Percentiles rank a stretch among this genome's conserved stretches.
Evolutionary conservation across 305 asterid species (phyloP).

Genomic region (Plantago rigida): DNA sequence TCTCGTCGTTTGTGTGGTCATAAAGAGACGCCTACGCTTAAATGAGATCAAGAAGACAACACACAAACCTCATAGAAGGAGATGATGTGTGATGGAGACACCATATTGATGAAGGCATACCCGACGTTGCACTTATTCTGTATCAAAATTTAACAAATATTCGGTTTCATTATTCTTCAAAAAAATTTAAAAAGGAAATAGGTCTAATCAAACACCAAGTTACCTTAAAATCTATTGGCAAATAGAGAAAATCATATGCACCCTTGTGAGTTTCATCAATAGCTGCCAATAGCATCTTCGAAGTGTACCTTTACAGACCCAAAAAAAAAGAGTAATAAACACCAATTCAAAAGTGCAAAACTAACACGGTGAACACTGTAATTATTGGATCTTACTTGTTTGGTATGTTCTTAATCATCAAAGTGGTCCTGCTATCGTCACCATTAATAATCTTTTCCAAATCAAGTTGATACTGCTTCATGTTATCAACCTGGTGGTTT

Average conservation of each 20-base stretch:
- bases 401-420: conserved; percentile 90
- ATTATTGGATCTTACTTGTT: conserved; percentile 54
- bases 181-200: too few relatives aligned
- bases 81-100: conserved; percentile 67
- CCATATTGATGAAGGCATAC: conserved; percentile 90
- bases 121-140: conserved; percentile 99
- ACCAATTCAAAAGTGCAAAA: conserved; percentile 18
- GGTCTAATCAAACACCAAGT: conserved; percentile 14
- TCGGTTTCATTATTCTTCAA: too few relatives aligned
- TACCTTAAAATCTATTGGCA: conserved; percentile 98
- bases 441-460: conserved; percentile 64
- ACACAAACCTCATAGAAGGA: conserved; percentile 69
- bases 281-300: conserved; percentile 82
- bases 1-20: neutral
- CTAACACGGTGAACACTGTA: neutral
- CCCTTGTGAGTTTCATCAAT: conserved; percentile 86
- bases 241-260: conserved; percentile 81
- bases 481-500: conserved; percentile 57
- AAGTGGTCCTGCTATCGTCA: conserved; percentile 80
- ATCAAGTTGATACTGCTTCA: conserved; percentile 78
- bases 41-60: neutral
- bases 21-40: neutral
- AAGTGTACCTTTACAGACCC: conserved; percentile 61
- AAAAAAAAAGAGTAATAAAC: neutral
- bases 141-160: conserved; percentile 21